phyloP scores from a whole-genome alignment of 768 basidiomycete genomes.

The Glaciozyma martinii region DNA sequence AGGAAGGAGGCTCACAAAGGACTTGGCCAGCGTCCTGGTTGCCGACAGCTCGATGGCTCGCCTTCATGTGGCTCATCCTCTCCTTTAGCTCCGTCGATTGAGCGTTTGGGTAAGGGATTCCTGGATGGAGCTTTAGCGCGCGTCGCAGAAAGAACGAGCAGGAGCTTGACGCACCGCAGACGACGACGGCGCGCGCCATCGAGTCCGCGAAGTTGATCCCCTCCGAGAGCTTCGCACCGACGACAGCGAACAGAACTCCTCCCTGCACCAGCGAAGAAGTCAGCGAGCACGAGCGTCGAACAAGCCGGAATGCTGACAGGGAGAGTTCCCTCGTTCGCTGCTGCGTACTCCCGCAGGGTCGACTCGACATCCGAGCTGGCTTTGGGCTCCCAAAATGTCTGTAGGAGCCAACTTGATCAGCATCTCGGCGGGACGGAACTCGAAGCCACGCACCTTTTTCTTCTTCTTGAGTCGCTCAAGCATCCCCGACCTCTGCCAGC shows the following conservation, averaged over 20 bases:
- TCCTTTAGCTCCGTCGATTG: constrained; percentile 85
- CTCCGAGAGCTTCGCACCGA: constrained; percentile 95
- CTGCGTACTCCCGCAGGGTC: constrained; percentile 54
- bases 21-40: constrained; percentile 64
- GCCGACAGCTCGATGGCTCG: constrained; percentile 42
- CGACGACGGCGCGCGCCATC: constrained; percentile 29
- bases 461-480: constrained; percentile 56
- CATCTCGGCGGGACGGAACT: no score
- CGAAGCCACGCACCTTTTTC: constrained; percentile 56
- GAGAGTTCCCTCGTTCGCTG: constrained; percentile 48
- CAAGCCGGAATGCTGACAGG: neutral
- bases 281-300: neutral
- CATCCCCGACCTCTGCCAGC: constrained; percentile 58
- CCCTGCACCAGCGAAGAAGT: constrained; percentile 9
- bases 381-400: constrained; percentile 88
- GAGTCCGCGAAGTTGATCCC: constrained; percentile 55
- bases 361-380: constrained; percentile 61
- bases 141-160: neutral
- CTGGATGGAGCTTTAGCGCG: constrained; percentile 62
- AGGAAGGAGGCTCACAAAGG: constrained; percentile 64
- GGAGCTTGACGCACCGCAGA: constrained; percentile 15
- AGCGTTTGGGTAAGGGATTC: constrained; percentile 86
- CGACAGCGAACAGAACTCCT: constrained; percentile 75
- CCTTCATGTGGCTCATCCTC: constrained; percentile 76
- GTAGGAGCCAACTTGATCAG: neutral